Evolutionary conservation across 805 yeast genomes (phyloP).

Genomic region (Henningerozyma blattae): DNA sequence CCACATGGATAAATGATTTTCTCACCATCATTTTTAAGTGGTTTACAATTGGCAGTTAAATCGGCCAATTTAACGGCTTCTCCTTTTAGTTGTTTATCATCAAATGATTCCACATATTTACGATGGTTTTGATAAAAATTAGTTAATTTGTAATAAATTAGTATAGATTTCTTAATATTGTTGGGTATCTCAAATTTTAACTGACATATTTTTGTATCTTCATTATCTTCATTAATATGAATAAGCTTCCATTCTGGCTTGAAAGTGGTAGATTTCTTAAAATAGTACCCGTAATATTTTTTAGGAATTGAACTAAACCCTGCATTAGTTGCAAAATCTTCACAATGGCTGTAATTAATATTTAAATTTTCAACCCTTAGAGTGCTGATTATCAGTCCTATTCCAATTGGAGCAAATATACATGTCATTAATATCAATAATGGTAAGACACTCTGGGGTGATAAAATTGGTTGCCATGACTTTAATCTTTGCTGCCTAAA

Average conservation of each 20-base stretch:
- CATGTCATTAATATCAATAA: conserved; percentile 61
- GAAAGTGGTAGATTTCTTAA: conserved; percentile 28
- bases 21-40: conserved; percentile 22
- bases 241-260: conserved; percentile 54
- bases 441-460: conserved; percentile 87
- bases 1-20: conserved; percentile 67
- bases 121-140: conserved; percentile 93
- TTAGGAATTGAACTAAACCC: conserved; percentile 43
- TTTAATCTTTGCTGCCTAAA: conserved; percentile 61
- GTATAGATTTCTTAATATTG: conserved; percentile 59
- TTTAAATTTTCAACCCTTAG: conserved; percentile 62
- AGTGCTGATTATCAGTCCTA: conserved; percentile 71
- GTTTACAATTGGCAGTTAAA: conserved; percentile 32
- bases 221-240: conserved; percentile 22
- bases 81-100: conserved; percentile 73
- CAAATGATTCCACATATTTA: conserved; percentile 78
- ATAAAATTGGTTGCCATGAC: conserved; percentile 73
- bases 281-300: conserved; percentile 48
- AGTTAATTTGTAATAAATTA: conserved; percentile 72
- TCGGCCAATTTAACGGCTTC: conserved; percentile 42
- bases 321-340: conserved; percentile 32
- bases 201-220: conserved; percentile 38
- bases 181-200: conserved; percentile 63
- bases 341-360: conserved; percentile 69
- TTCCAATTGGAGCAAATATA: conserved; percentile 84